phyloP scores from a whole-genome alignment of 768 basidiomycete species.

The Gautieria morchelliformis region DNA sequence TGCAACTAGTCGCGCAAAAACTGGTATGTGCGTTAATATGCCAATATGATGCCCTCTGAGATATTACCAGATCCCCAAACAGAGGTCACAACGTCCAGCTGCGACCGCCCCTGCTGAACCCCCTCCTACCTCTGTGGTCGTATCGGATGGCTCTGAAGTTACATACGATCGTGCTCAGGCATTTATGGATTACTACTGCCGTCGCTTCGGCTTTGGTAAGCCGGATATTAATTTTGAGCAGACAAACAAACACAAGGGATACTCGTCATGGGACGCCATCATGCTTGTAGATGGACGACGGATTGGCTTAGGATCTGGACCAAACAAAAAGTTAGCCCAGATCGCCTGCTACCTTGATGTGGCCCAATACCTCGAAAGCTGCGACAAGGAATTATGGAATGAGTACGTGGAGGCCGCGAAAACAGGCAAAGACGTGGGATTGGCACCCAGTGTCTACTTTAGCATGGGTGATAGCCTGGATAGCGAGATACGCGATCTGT shows the following conservation, averaged over 20 bases:
- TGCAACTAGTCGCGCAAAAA: constrained; percentile 55
- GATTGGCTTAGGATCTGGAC: constrained; percentile 70
- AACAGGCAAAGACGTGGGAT: constrained; percentile 57
- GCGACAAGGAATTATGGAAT: constrained; percentile 75
- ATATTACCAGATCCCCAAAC: constrained; percentile 3
- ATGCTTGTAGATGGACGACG: constrained; percentile 69
- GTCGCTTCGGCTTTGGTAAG: constrained; percentile 59
- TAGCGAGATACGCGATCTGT: constrained; percentile 63
- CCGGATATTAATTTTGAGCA: constrained; percentile 58
- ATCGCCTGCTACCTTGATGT: constrained; percentile 80
- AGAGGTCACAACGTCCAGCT: background rate
- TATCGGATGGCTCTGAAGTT: constrained; percentile 53
- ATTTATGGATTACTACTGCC: constrained; percentile 96
- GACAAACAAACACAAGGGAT: constrained; percentile 15
- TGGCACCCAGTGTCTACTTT: constrained; percentile 63
- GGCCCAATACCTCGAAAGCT: constrained; percentile 73
- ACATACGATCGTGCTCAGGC: constrained; percentile 64
- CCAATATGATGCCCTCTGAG: background rate
- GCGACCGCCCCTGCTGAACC: background rate
- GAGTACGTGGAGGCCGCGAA: constrained; percentile 52
- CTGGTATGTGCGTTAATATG: constrained; percentile 38
- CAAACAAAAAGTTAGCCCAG: constrained; percentile 63
- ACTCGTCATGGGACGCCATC: constrained; percentile 53
- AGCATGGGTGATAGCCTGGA: constrained; percentile 53
- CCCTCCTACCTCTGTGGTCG: background rate